Evolutionary conservation across 1,139 yeast species (phyloP).

Genomic region (Geotrichum cucujoidarum): DNA sequence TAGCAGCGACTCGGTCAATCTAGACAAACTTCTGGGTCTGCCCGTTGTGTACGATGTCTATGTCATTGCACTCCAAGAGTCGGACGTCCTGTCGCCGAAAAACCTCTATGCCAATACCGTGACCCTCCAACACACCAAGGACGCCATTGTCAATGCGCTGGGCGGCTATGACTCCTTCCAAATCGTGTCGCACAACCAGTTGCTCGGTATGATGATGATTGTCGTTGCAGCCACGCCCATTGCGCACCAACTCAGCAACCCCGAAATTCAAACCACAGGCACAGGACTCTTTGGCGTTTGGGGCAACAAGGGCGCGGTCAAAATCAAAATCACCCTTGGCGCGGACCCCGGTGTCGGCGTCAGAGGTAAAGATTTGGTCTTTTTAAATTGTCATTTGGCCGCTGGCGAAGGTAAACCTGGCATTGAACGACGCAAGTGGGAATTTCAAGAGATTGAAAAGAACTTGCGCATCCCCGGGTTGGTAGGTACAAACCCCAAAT

Average conservation of each 20-base stretch:
- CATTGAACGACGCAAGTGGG: constrained; percentile 42
- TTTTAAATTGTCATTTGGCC: constrained; percentile 62
- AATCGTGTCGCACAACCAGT: constrained; percentile 41
- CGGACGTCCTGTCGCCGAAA: constrained; percentile 44
- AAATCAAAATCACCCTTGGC: constrained; percentile 36
- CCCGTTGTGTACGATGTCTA: constrained; percentile 37
- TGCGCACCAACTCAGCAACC: constrained; percentile 37
- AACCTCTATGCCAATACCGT: constrained; percentile 43
- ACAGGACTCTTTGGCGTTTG: constrained; percentile 53
- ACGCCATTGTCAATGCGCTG: constrained; percentile 32
- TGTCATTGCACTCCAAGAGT: constrained; percentile 48
- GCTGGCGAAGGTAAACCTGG: constrained; percentile 60
- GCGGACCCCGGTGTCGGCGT: constrained; percentile 28
- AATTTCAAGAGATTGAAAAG: constrained; percentile 39
- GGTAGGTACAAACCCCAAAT: constrained; percentile 20
- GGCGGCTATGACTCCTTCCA: constrained; percentile 29
- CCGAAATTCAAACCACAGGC: constrained; percentile 45
- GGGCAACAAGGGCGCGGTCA: constrained; percentile 58
- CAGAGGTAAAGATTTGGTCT: constrained; percentile 45
- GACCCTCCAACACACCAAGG: constrained; percentile 41
- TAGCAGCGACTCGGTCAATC: constrained; percentile 6
- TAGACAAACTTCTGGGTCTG: constrained; percentile 12
- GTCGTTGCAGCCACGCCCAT: constrained; percentile 37
- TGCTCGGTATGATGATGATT: constrained; percentile 47
- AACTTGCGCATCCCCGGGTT: constrained; percentile 30